Base-by-base conservation (phyloP, 495 filamentous ascomycete species). In the Lasiosphaeriaceae sp. region DNA sequence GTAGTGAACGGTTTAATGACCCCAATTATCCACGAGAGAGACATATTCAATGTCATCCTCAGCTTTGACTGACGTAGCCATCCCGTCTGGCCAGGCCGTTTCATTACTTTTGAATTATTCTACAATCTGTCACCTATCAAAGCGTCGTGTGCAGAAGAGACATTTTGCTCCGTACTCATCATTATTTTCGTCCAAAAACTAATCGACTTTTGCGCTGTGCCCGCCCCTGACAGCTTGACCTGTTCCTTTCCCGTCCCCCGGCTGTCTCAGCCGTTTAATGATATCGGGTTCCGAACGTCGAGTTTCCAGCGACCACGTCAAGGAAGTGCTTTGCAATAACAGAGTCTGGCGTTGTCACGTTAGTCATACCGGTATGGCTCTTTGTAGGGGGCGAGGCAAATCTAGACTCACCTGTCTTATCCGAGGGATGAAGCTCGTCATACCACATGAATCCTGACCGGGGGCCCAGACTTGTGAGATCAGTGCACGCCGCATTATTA, bases 351-450 rank as follows among this genome's bases (percentile, higher is more conserved):
- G 41, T 47, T 19, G 2, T 23, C 50, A 50, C 14, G 47, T 63
- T 29, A 55, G 54, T 51, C n/a, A 44, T 7, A 6, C 22, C n/a
- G 23, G 5, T 81, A 60, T 0, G 77, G 71, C 21, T 75, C 71
- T 17, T 77, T 65, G 64, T 83, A 80, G 55, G 78, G 75, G 48
- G 67, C 3, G 66, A 19, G 77, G 83, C 50, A 85, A 0, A 8
- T 11, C 9, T 66, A 39, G 62, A 67, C 66, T 71, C 67, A 71
- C 75, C 67, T 8, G 81, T 76, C 71, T 81, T 77, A 65, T 82
- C 73, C n/a, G 78, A 81, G 16, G 86, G 84, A 70, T 90, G 88
- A 64, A 90, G 68, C 64, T 83, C 80, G 69, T 90, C 86, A 56
- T 76, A 78, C 75, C 75, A 82, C 55, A 77, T 43, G 55, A 69